Conservation (phyloP, 176 grass and related monocot species). For the Guadua angustifolia region DNA sequence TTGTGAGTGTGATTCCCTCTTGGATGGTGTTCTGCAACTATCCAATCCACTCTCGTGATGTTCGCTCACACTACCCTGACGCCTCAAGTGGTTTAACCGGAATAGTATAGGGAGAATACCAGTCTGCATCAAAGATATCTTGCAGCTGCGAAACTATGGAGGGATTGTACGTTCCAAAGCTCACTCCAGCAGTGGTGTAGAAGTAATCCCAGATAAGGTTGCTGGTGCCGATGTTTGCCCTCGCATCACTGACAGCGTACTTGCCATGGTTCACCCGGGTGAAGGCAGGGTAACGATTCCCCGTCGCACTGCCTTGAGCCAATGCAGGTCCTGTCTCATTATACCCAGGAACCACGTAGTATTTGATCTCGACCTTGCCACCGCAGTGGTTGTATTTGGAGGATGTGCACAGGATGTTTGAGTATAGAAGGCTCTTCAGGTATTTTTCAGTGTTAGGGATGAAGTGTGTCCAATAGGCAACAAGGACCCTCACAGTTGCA, state of each 20-base stretch:
- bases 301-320: slow-evolving; percentile 35
- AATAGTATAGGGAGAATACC: slow-evolving; percentile 75
- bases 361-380: slow-evolving; percentile 74
- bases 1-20: background rate
- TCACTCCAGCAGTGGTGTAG: slow-evolving; percentile 81
- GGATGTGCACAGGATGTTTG: slow-evolving; percentile 66
- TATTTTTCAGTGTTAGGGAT: slow-evolving; percentile 73
- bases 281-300: slow-evolving; percentile 66
- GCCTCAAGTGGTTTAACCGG: slow-evolving; percentile 54
- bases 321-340: slow-evolving; percentile 66
- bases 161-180: slow-evolving; percentile 76
- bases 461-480: slow-evolving; percentile 81
- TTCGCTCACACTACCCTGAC: slow-evolving; percentile 4
- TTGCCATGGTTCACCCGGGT: slow-evolving; percentile 87
- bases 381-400: slow-evolving; percentile 68
- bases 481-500: slow-evolving; percentile 72
- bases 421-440: slow-evolving; percentile 80
- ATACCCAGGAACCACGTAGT: slow-evolving; percentile 74
- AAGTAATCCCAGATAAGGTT: slow-evolving; percentile 98
- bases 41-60: background rate
- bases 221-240: slow-evolving; percentile 81
- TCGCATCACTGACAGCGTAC: slow-evolving; percentile 70
- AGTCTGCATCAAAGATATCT: slow-evolving; percentile 79
- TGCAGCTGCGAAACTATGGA: slow-evolving; percentile 72
- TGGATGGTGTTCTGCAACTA: background rate